These are phyloP conservation scores for Candida pseudoglaebosa DNA, from an alignment of 805 yeast genomes.

Conservation along the genomic window DNA sequence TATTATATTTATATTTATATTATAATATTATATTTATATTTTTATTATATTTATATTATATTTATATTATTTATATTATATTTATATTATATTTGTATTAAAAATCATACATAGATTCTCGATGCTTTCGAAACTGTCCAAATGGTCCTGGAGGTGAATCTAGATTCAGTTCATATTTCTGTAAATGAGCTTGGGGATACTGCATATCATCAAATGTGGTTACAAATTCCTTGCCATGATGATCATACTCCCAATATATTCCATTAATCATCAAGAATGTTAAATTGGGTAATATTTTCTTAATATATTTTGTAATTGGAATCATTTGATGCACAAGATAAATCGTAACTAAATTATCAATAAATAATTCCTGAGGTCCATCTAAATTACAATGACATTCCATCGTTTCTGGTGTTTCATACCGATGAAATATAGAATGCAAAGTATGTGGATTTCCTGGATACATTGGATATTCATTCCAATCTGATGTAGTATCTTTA, in stretches of 20 bases:
- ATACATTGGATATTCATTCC: conserved; percentile 26
- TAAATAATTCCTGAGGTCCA: conserved; percentile 22
- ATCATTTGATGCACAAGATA: conserved; percentile 32
- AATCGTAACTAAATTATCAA: conserved; percentile 31
- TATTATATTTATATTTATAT: too few relatives aligned
- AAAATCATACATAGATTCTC: neutral
- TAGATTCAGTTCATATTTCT: conserved; percentile 8
- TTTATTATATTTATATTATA: too few relatives aligned
- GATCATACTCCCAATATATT: conserved; percentile 22
- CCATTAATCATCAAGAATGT: conserved; percentile 35
- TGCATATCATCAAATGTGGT: conserved; percentile 26
- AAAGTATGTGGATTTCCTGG: conserved; percentile 34
- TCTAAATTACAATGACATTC: conserved; percentile 15
- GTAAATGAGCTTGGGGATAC: conserved; percentile 22
- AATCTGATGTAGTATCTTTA: conserved; percentile 20
- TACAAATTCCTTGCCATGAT: conserved; percentile 9
- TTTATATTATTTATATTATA: too few relatives aligned
- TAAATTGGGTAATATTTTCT: conserved; percentile 18
- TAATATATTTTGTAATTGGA: conserved; percentile 26
- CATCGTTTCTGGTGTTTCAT: neutral
- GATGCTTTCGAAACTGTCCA: conserved; percentile 14
- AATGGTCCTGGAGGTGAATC: conserved; percentile 13
- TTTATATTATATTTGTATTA: neutral
- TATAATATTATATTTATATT: too few relatives aligned
- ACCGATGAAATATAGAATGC: conserved; percentile 28